Base-by-base conservation (phyloP, 1,284 basidiomycete genomes). In the Phlebopus sp. region DNA sequence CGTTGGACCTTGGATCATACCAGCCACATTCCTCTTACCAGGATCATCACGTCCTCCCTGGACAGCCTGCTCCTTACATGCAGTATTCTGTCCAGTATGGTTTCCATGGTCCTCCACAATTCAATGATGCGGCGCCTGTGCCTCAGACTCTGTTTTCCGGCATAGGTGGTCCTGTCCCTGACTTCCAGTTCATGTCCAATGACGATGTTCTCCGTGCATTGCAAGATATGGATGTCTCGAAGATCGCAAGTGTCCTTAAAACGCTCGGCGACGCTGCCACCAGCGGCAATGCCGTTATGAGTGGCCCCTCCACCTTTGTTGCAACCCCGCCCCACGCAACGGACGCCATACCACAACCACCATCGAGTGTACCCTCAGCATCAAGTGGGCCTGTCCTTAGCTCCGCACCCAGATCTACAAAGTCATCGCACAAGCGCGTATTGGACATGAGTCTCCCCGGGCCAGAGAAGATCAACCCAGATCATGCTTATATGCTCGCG, bases 131-230 rank as follows among this genome's bases (percentile, higher is more conserved):
- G 1, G 50, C 55, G 18, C 55, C 60, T 1, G 59, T 66, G 44
- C 67, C 58, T 38, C 64, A 68, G 5, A 62, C 64, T 21, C 55
- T 64, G 11, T 61, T 67, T 31, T 57, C 67, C 11, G 63, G 61
- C 48, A 59, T 67, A 52, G 47, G 52, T 53, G 48, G 61, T 44
- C 53, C 70, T 9, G 61, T 73, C 42, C 63, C 73, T 31, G 78
- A 83, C 41, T 68, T 82, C 17, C 65, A 72, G 17, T 76, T 77
- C 50, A 71, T 73, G 7, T 82, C 83, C n/a, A 84, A 80, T 58
- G 87, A 90, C 48, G 84, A 88, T 45, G 75, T 90, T 37, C 66
- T 89, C 37, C 82, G 81, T 35, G 79, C 79, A 14, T 62, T 90
- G 42, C 85, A 89, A 59, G 78, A 82, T 46, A 70, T 89, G 52